Conservation (phyloP, 1,284 basidiomycete species). For the Ganoderma resinaceum region DNA sequence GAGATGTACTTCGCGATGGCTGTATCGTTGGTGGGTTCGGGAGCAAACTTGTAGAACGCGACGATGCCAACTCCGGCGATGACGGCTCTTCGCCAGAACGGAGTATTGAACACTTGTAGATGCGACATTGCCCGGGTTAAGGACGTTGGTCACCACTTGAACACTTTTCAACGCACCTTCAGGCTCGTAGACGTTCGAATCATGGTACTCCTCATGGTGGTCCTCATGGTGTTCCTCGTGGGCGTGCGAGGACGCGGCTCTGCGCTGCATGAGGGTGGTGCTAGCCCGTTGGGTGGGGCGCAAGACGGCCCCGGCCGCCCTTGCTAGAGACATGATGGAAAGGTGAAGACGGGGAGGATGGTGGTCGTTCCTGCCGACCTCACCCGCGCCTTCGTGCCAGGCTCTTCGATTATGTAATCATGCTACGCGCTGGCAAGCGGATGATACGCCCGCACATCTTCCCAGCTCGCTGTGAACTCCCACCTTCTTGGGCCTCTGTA, state of each 20-base stretch:
- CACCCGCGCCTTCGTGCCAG: slow-evolving; percentile 1
- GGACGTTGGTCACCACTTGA: not conserved
- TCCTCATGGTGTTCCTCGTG: slow-evolving; percentile 41
- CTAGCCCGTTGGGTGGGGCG: slow-evolving; percentile 39
- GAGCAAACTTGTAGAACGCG: slow-evolving; percentile 71
- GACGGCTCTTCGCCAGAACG: slow-evolving; percentile 68
- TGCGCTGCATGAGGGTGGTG: slow-evolving; percentile 38
- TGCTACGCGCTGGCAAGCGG: not conserved
- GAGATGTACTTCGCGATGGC: slow-evolving; percentile 70
- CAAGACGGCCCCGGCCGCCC: slow-evolving; percentile 40
- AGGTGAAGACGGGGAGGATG: slow-evolving; percentile 14
- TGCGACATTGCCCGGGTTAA: not conserved
- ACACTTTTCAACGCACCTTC: slow-evolving; percentile 58
- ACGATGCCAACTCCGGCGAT: slow-evolving; percentile 54
- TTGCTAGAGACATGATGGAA: slow-evolving; percentile 44
- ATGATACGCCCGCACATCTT: not conserved
- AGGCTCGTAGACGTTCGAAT: slow-evolving; percentile 54
- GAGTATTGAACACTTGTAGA: slow-evolving; percentile 57
- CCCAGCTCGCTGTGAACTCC: slow-evolving; percentile 16
- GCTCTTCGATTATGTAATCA: slow-evolving; percentile 24
- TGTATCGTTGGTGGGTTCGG: slow-evolving; percentile 61
- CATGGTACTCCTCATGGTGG: slow-evolving; percentile 46
- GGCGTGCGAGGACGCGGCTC: slow-evolving; percentile 48
- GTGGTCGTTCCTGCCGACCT: slow-evolving; percentile 14
- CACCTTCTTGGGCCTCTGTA: slow-evolving; percentile 5